These are phyloP conservation scores for Wickerhamiella domercqiae DNA, from an alignment of 805 yeast genomes.

Conservation along the genomic window DNA sequence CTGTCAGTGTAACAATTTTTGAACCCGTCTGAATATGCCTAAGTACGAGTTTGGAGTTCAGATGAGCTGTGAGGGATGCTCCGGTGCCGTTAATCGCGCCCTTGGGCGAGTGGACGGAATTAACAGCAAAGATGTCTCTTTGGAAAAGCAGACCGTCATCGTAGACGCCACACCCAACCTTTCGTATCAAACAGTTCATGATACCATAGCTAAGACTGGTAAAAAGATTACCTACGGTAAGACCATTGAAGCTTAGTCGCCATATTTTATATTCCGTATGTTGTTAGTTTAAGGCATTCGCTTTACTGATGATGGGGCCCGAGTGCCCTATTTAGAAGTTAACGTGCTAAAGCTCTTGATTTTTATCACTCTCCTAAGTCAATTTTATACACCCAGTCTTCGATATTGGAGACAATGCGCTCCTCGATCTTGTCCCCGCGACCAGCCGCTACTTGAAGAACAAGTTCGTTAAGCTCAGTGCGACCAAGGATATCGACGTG, in stretches of 20 bases:
- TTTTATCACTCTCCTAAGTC: slow-evolving; percentile 32
- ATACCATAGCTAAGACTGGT: slow-evolving; percentile 78
- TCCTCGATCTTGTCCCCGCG: slow-evolving; percentile 52
- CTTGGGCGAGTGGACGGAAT: slow-evolving; percentile 61
- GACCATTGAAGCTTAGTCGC: slow-evolving; percentile 21
- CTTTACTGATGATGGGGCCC: too few species aligned
- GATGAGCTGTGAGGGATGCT: slow-evolving; percentile 40
- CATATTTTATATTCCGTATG: not conserved
- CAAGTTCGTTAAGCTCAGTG: slow-evolving; percentile 76
- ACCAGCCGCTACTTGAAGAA: slow-evolving; percentile 73
- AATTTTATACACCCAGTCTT: slow-evolving; percentile 44
- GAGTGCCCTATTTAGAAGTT: too few species aligned
- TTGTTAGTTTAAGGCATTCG: too few species aligned
- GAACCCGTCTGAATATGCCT: slow-evolving; percentile 5
- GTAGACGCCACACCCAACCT: slow-evolving; percentile 43
- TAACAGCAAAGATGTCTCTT: slow-evolving; percentile 51
- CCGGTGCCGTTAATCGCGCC: slow-evolving; percentile 70
- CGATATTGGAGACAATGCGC: slow-evolving; percentile 40
- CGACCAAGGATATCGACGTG: slow-evolving; percentile 94
- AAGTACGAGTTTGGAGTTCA: slow-evolving; percentile 19
- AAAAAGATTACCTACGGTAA: slow-evolving; percentile 62
- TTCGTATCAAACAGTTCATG: slow-evolving; percentile 63
- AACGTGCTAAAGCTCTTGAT: too few species aligned
- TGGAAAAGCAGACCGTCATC: slow-evolving; percentile 69
- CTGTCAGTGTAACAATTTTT: not conserved